These are phyloP conservation scores for Phytophthora sp. DNA, from an alignment of 352 stramenopile genomes.

Conservation along the genomic window DNA sequence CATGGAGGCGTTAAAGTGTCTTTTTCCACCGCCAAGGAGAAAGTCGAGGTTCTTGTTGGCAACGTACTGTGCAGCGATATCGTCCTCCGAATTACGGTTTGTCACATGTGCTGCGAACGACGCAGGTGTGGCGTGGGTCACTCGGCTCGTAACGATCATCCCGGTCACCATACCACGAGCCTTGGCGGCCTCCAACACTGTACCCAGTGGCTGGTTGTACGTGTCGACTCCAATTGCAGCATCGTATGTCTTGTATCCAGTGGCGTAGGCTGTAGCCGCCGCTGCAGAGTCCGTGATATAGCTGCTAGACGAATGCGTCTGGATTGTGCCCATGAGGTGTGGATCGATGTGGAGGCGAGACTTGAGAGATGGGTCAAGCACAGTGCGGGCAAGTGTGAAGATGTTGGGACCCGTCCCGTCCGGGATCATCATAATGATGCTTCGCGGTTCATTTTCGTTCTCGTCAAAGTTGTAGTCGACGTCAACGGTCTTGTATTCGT, in stretches of 20 bases:
- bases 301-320: constrained; percentile 69
- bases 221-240: constrained; percentile 62
- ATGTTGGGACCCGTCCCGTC: constrained; percentile 72
- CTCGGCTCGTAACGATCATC: constrained; percentile 72
- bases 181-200: constrained; percentile 69
- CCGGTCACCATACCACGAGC: constrained; percentile 68
- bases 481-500: constrained; percentile 72
- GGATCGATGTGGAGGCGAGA: constrained; percentile 67
- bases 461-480: constrained; percentile 69
- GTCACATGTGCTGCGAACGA: constrained; percentile 61
- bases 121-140: constrained; percentile 66
- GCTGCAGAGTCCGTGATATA: constrained; percentile 74
- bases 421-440: constrained; percentile 79
- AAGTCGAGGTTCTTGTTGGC: constrained; percentile 78
- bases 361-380: constrained; percentile 59
- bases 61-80: constrained; percentile 66
- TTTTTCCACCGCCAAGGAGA: constrained; percentile 52
- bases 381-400: constrained; percentile 60
- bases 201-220: constrained; percentile 59
- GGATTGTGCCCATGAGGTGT: constrained; percentile 57
- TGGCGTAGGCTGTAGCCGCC: constrained; percentile 61
- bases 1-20: constrained; percentile 60
- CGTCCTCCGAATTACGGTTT: constrained; percentile 58
- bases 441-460: constrained; percentile 44
- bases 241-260: constrained; percentile 74